phyloP scores from a whole-genome alignment of 1,284 basidiomycete genomes.

The Irpex sp. region DNA sequence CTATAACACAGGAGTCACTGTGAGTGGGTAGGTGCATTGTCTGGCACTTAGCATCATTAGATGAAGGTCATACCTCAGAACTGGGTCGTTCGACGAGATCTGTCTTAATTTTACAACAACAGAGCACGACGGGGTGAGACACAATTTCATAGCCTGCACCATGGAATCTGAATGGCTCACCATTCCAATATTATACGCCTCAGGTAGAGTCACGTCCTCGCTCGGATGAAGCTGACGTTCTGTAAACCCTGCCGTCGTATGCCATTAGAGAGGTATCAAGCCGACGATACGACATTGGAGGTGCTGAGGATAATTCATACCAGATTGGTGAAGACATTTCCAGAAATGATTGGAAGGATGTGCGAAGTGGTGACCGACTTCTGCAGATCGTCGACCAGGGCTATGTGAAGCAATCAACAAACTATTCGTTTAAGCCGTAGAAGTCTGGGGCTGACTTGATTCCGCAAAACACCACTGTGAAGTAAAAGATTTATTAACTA shows the following conservation, averaged over 20 bases:
- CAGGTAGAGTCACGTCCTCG: constrained; percentile 24
- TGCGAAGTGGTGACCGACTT: constrained; percentile 68
- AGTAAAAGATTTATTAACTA: not conserved
- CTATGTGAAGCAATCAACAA: constrained; percentile 25
- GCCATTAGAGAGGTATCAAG: not conserved
- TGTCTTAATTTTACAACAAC: constrained; percentile 11
- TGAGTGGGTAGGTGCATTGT: not conserved
- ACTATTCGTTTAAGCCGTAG: not conserved
- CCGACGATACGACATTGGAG: not conserved
- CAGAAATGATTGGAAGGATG: constrained; percentile 71
- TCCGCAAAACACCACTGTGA: constrained; percentile 28
- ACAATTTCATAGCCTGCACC: no score
- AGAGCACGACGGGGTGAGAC: no score
- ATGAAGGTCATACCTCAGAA: constrained; percentile 18
- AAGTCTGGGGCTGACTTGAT: constrained; percentile 23
- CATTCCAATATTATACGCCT: constrained; percentile 22
- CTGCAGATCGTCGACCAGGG: constrained; percentile 57
- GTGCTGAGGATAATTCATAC: constrained; percentile 24
- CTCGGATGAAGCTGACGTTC: constrained; percentile 19
- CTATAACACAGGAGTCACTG: constrained; percentile 7
- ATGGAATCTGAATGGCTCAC: constrained; percentile 15
- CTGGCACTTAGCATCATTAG: no score
- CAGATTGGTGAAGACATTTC: constrained; percentile 52
- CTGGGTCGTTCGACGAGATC: constrained; percentile 27
- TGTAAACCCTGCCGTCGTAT: constrained; percentile 16